A percentile compares a stretch with the other conserved stretches of the same genome.
Evolutionary conservation across 305 asterid genomes (phyloP).

Genomic region (Ajuga reptans): DNA sequence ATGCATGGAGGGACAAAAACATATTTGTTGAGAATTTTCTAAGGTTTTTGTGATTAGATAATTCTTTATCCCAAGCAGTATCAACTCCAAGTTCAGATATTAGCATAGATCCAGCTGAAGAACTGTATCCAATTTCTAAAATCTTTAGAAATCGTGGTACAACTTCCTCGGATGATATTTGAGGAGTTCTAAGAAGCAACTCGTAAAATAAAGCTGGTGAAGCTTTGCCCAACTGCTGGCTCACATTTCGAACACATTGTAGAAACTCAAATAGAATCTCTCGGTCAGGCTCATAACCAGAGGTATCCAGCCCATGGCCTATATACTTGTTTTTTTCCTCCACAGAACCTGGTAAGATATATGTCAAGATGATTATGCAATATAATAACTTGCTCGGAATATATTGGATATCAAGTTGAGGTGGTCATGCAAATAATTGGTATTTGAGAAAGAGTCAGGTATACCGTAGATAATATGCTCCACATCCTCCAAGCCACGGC

Average conservation of each 20-base stretch:
- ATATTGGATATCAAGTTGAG: not conserved
- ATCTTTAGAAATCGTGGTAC: constrained; percentile 60
- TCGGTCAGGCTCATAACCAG: constrained; percentile 44
- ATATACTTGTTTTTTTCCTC: constrained; percentile 34
- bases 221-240: constrained; percentile 84
- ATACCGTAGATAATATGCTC: constrained; percentile 70
- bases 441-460: constrained; percentile 15
- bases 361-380: constrained; percentile 20
- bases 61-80: constrained; percentile 73
- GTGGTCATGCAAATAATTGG: constrained; percentile 18
- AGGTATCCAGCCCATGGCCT: constrained; percentile 34
- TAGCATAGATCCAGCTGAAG: constrained; percentile 49
- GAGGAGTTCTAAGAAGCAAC: constrained; percentile 51
- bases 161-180: constrained; percentile 66
- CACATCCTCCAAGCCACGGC: constrained; percentile 74
- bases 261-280: constrained; percentile 60
- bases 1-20: constrained; percentile 59
- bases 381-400: constrained; percentile 6
- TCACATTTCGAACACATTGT: constrained; percentile 56
- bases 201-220: constrained; percentile 74
- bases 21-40: constrained; percentile 76
- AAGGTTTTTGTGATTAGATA: constrained; percentile 58
- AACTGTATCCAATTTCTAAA: constrained; percentile 65
- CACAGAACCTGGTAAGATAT: constrained; percentile 48
- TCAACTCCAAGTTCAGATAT: constrained; percentile 74